Base-by-base conservation (phyloP, 202 grass and related monocot species). In the Tripidium arundinaceum region DNA sequence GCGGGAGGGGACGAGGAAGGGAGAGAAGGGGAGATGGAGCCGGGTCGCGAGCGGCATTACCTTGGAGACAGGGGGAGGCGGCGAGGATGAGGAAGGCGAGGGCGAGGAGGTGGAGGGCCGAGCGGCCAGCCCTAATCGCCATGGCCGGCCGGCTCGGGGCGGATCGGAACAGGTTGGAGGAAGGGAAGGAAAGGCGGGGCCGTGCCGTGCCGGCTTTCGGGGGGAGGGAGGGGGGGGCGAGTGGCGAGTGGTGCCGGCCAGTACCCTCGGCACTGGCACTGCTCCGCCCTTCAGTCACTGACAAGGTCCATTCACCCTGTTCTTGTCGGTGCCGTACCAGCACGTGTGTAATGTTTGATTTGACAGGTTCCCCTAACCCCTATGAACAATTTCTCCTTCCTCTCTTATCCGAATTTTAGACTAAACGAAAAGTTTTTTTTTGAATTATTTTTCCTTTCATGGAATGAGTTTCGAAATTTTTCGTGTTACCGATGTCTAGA, bases 71-170 rank as follows among this genome's bases (percentile, higher is more conserved):
- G 50, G 37, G 49, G 25, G 18, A 42, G 25, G 65, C 50, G 37
- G 50, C 54, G 50, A 70, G 65, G 65, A 80, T 22, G 76, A 80
- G 77, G 62, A 79, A 14, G 64, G 63, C 19, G 42, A 38, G 6
- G 6, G 34, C 34, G 65, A 76, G 73, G 36, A 62, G 57, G 55
- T 58, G 55, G 78, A 57, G 49, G 15, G 36, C 49, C 9, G 34
- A 69, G 78, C 65, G 36, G 78, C 65, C 78, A 70, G 78, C 78
- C 78, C 78, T 80, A 80, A 70, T 80, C 78, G 78, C 78, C 78
- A 80, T 80, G 78, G 65, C 78, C 78, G 49, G 49, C 78, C 52
- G 78, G 49, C 78, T 58, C 65, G 22, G 65, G n/a, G n/a, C n/a
- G n/a, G n/a, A n/a, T n/a, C n/a, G n/a, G n/a, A 59, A 70, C 65